phyloP scores from a whole-genome alignment of 169 alveolate genomes.

The Perkinsus chesapeaki region DNA sequence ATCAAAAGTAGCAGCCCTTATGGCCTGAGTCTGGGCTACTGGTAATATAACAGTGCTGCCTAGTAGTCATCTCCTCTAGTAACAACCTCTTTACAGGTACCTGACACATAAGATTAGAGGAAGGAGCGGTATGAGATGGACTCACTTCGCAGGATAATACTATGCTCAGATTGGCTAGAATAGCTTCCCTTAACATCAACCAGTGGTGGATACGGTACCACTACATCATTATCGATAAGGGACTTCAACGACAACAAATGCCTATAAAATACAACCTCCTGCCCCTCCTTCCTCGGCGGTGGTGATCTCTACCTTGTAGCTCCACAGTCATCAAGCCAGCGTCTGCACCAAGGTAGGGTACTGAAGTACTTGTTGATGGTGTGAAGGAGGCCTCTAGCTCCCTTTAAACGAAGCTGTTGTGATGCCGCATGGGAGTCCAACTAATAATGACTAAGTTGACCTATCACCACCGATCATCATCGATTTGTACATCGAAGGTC shows the following conservation, averaged over 20 bases:
- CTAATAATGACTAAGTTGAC: neutral
- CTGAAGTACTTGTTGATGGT: conserved; percentile 83
- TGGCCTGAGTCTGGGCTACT: no score
- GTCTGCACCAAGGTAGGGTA: conserved; percentile 96
- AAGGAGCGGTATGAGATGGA: neutral
- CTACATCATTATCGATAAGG: conserved; percentile 89
- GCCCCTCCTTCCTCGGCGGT: no score
- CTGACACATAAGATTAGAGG: conserved; percentile 20
- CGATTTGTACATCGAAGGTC: conserved; percentile 58
- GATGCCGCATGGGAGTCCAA: neutral
- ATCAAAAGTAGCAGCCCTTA: conserved; percentile 12
- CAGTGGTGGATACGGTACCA: conserved; percentile 98
- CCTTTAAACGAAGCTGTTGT: conserved; percentile 12
- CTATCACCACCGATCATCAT: neutral
- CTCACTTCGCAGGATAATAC: conserved; percentile 77
- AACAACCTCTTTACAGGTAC: conserved; percentile 93
- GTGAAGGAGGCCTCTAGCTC: conserved; percentile 63
- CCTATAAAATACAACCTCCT: conserved; percentile 36
- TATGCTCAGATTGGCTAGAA: conserved; percentile 99
- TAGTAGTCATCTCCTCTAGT: conserved; percentile 98
- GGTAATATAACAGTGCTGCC: no score
- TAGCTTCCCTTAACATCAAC: conserved; percentile 89
- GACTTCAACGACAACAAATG: conserved; percentile 85
- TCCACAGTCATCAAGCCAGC: conserved; percentile 97
- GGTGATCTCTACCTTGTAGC: conserved; percentile 40